These are phyloP conservation scores for Parathielavia appendiculata DNA, from an alignment of 495 filamentous ascomycete species.

Conservation along the genomic window DNA sequence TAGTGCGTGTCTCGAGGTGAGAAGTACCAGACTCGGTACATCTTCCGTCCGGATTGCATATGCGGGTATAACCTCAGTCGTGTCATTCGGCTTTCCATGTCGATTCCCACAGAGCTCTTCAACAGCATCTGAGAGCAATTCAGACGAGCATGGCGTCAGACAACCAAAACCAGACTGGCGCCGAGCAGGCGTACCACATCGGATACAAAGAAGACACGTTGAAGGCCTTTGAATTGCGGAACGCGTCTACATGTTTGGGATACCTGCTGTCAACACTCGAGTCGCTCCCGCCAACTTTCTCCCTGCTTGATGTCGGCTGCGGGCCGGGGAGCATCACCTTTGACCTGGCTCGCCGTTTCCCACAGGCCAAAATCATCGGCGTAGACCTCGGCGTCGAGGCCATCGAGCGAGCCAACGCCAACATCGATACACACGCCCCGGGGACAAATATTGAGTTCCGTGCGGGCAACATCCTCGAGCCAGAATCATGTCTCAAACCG, in stretches of 20 bases:
- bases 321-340: conserved; percentile 16
- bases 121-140: not conserved
- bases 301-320: conserved; percentile 14
- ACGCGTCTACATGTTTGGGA: conserved; percentile 13
- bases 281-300: conserved; percentile 12
- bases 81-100: no score
- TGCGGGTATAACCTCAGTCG: no score
- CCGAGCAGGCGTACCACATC: conserved; percentile 13
- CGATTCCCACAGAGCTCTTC: no score
- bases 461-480: conserved; percentile 13
- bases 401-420: conserved; percentile 13
- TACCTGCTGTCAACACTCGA: conserved; percentile 15
- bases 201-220: conserved; percentile 16
- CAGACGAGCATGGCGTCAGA: conserved; percentile 1
- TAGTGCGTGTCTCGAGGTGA: no score
- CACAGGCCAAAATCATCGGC: conserved; percentile 13
- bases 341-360: conserved; percentile 14
- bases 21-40: no score
- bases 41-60: no score
- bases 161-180: conserved; percentile 1
- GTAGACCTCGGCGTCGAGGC: conserved; percentile 9
- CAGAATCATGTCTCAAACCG: not conserved
- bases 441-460: conserved; percentile 12
- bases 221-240: conserved; percentile 13
- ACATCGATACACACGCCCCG: conserved; percentile 8